Evolutionary conservation across 352 stramenopile genomes (phyloP).

Genomic region (Poterioochromonas sp.): DNA sequence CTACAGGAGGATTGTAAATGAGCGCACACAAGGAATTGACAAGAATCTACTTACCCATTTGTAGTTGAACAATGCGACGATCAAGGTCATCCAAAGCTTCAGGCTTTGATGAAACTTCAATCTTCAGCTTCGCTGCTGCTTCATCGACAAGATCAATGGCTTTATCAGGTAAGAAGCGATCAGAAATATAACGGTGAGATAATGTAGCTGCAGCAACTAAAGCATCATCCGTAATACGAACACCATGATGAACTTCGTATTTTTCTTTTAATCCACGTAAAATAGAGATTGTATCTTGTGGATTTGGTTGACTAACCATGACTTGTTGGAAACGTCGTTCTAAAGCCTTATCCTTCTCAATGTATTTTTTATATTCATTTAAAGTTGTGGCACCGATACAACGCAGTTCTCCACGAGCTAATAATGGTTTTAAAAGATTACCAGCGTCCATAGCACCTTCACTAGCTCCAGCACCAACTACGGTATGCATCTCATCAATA

Average conservation of each 20-base stretch:
- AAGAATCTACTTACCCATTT: slow-evolving; percentile 72
- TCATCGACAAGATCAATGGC: slow-evolving; percentile 92
- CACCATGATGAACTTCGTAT: slow-evolving; percentile 92
- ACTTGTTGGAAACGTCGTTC: slow-evolving; percentile 94
- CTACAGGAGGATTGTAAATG: not conserved
- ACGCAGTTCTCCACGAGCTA: slow-evolving; percentile 75
- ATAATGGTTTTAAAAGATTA: slow-evolving; percentile 89
- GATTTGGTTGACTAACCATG: slow-evolving; percentile 79
- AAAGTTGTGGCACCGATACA: slow-evolving; percentile 89
- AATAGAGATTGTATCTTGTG: slow-evolving; percentile 90
- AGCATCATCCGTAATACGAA: slow-evolving; percentile 84
- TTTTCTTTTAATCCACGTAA: slow-evolving; percentile 86
- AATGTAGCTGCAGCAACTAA: slow-evolving; percentile 83
- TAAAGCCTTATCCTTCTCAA: slow-evolving; percentile 92
- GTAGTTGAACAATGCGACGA: slow-evolving; percentile 82
- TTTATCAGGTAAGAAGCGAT: slow-evolving; percentile 88
- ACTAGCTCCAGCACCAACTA: slow-evolving; percentile 76
- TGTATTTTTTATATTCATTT: slow-evolving; percentile 86
- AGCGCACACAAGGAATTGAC: not conserved
- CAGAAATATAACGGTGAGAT: slow-evolving; percentile 80
- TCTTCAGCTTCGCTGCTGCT: slow-evolving; percentile 48
- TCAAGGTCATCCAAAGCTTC: slow-evolving; percentile 84
- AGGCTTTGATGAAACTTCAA: slow-evolving; percentile 59
- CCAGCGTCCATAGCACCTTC: slow-evolving; percentile 76
- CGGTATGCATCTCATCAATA: slow-evolving; percentile 90